These are phyloP conservation scores for Byssothecium circinans DNA, from an alignment of 2,329 filamentous ascomycete species.

Conservation along the genomic window DNA sequence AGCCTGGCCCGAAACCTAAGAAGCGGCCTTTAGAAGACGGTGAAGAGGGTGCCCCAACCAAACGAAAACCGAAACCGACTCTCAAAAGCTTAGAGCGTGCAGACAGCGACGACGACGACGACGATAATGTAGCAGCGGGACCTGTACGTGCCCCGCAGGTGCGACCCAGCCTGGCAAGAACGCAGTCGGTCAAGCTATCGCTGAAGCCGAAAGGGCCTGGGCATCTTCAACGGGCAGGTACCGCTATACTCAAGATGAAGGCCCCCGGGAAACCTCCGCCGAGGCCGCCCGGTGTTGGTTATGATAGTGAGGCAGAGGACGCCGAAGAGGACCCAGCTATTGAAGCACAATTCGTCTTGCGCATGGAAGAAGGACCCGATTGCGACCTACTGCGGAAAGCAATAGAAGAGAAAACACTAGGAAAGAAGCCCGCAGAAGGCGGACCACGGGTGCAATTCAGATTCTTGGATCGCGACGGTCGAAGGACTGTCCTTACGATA, in stretches of 20 bases:
- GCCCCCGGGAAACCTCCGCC: constrained; percentile 35
- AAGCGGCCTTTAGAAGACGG: constrained; percentile 43
- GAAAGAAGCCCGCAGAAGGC: constrained; percentile 62
- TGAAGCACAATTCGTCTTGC: constrained; percentile 85
- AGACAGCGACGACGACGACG: constrained; percentile 30
- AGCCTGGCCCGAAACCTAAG: constrained; percentile 31
- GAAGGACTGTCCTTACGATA: constrained; percentile 72
- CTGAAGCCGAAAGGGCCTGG: constrained; percentile 35
- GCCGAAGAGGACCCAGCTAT: constrained; percentile 83
- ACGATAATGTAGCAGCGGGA: constrained; percentile 13
- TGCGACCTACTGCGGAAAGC: constrained; percentile 78
- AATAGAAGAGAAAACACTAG: constrained; percentile 76
- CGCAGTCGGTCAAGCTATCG: constrained; percentile 34
- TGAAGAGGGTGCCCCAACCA: constrained; percentile 33
- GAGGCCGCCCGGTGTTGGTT: constrained; percentile 78
- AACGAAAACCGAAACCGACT: constrained; percentile 41
- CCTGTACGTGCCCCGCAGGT: background rate
- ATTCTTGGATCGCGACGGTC: constrained; percentile 73
- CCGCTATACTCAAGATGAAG: constrained; percentile 39
- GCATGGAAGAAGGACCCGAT: constrained; percentile 84
- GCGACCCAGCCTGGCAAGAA: constrained; percentile 17
- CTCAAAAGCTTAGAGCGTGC: constrained; percentile 33
- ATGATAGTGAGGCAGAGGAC: constrained; percentile 94
- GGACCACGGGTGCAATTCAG: constrained; percentile 79
- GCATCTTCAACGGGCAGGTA: constrained; percentile 17